Evolutionary conservation across 495 filamentous ascomycete species (phyloP), one percentile per base, ranked within the genome.

Genomic region (Aspergillus saccharolyticus): DNA sequence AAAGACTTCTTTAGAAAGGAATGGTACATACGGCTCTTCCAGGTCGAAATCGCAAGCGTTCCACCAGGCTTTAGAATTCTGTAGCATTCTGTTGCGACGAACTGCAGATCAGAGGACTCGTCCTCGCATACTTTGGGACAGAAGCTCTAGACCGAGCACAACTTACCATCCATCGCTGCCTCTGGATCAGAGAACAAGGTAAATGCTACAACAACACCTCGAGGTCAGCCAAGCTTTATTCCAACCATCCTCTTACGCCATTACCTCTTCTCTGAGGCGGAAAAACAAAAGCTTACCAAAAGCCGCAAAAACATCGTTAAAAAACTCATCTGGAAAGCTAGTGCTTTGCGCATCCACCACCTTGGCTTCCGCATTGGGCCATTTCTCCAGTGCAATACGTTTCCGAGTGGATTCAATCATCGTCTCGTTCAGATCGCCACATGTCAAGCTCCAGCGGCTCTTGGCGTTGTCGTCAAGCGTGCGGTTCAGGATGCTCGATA

Each of bases 1-100:
- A 3, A 46, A 20, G 18, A 20, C 17, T 7, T n/a, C n/a, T n/a
- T n/a, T n/a, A n/a, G n/a, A n/a, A n/a, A n/a, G n/a, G 18, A 15
- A 46, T 6, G n/a, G 18, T 20, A 66, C 70, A 64, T 55, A 73
- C 72, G 58, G 15, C 63, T 46, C n/a, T 70, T 63, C 70, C 72
- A 77, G 16, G 70, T 71, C 4, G 70, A 64, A 50, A 72, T 64
- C 12, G 67, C 71, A 47, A 72, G 63, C 0, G 50, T 71, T 7
- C 74, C 74, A 9, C 66, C 69, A 0, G 70, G 73, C 43, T 71
- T 62, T 28, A 77, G 62, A 44, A 75, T 73, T 17, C 73, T 59
- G 45, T 58, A 58, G 17, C 64, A 63, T 60, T 77, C 74, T 77
- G n/a, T 14, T 45, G 7, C 18, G n/a, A n/a, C n/a, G n/a, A n/a